Evolutionary conservation across 2,329 filamentous ascomycete genomes (phyloP).

Genomic region (Lachnellula subtilissima): DNA sequence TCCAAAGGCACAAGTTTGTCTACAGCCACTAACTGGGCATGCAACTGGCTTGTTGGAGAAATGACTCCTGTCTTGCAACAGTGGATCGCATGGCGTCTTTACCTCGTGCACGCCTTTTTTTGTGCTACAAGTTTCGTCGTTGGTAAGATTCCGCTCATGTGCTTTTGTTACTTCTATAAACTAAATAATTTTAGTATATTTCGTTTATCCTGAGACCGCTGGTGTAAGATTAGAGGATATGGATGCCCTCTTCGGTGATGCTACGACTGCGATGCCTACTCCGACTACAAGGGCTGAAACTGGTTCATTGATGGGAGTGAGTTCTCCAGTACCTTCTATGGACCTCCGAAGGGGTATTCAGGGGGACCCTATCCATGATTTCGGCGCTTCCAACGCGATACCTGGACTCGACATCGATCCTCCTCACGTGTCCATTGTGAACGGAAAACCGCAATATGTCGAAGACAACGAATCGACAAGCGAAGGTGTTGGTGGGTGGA

Average conservation of each 20-base stretch:
- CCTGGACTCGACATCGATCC: constrained; percentile 79
- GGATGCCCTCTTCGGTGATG: constrained; percentile 90
- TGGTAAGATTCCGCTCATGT: constrained; percentile 55
- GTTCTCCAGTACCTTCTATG: constrained; percentile 75
- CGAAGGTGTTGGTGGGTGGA: constrained; percentile 64
- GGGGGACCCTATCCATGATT: constrained; percentile 30
- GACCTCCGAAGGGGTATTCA: constrained; percentile 56
- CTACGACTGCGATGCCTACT: constrained; percentile 76
- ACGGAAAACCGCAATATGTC: constrained; percentile 43
- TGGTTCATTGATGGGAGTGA: constrained; percentile 72
- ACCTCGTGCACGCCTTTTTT: constrained; percentile 94
- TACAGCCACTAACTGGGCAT: constrained; percentile 95
- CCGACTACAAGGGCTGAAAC: constrained; percentile 73
- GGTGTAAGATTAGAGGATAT: constrained; percentile 95
- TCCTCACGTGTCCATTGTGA: constrained; percentile 53
- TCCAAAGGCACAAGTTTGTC: constrained; percentile 96
- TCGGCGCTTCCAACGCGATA: constrained; percentile 63
- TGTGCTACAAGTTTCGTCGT: constrained; percentile 93
- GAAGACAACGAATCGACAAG: constrained; percentile 28
- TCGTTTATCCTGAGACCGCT: constrained; percentile 94
- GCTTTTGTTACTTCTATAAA: background rate
- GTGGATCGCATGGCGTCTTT: constrained; percentile 87
- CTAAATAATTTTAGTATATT: constrained; percentile 66
- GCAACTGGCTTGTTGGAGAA: constrained; percentile 95
- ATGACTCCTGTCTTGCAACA: constrained; percentile 92